Base-by-base conservation (phyloP, 176 grass and related monocot species). In the Paspalum vaginatum region DNA sequence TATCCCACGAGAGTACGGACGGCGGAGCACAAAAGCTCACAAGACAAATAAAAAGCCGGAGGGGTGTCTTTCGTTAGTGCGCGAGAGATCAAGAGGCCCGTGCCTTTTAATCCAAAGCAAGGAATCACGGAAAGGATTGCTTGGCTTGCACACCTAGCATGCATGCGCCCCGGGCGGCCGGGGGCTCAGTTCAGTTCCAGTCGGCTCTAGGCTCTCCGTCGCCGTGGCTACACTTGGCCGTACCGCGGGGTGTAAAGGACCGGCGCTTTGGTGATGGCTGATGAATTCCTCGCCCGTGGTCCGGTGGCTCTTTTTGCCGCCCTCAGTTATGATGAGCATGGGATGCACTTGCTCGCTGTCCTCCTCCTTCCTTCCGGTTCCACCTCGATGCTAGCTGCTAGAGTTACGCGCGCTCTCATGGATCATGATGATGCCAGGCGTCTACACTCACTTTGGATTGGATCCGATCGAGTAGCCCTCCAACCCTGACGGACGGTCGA, bases 91-190 rank as follows among this genome's bases (percentile, higher is more conserved):
- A 32, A 49, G 47, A 48, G 9, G 46, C 46, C 55, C 64, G 75
- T 80, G 70, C 68, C 51, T 86, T 80, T 79, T 47, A 79, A 86
- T 73, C 76, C 77, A 76, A 89, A 85, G 87, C 76, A 81, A 85
- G 81, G 26, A 25, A 78, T 64, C 77, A 15, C 6, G 39, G 4
- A 71, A 49, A 26, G 68, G 5, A 17, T 89, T 89, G 87, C 87
- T 89, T 89, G 87, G 65, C 78, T 89, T 89, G 87, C 87, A 89
- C 83, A 85, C 78, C 24, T 66, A 60, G 72, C 82, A 70, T 80
- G 76, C 76, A 14, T 32, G 32, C 32, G 32, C 32, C n/a, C n/a
- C 32, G 32, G 32, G 32, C 32, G 32, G 32, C 32, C 32, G 32
- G 32, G 32, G 32, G 32, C 3, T 32, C 32, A 32, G 32, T 32